Evolutionary conservation across 441 rosid genomes (phyloP), one percentile per base, ranked within the genome.

Genomic region (Pelargonium cotyledonis): DNA sequence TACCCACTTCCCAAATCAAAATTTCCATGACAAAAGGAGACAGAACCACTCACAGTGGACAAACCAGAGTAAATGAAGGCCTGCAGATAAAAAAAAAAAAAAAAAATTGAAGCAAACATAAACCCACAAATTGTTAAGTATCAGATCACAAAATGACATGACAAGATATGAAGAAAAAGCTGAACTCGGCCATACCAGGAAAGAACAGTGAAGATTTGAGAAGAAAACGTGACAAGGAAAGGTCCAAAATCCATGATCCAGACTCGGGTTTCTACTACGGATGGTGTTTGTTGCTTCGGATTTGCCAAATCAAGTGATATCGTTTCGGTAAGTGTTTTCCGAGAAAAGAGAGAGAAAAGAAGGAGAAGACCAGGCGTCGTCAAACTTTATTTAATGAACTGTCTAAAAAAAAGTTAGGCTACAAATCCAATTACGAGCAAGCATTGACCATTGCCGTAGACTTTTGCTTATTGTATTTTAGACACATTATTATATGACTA

Each of bases 151-250:
- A 47, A 10, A 47, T 14, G 5, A 47, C n/a, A 47, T 9, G 53
- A 47, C 2, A 47, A 47, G 12, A 47, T 10, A 10, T 9, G 4
- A 47, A 10, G 53, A 47, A 11, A 4, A 10, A 31, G 29, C 6
- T 8, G 16, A 57, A n/a, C n/a, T n/a, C n/a, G n/a, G n/a, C n/a
- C n/a, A 64, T 65, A 80, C 83, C 79, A 70, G 53, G 77, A 73
- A 19, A 80, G 46, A 31, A 78, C 43, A 47, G 44, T 21, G 63
- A 80, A 70, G 67, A 75, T 12, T 38, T 38, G 44, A 41, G 75
- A 14, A 31, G 68, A 49, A 49, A 58, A 18, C 40, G 15, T 16
- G n/a, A 47, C 11, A 9, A 71, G 29, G 23, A 75, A 49, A 19
- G n/a, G n/a, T 64, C 18, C 31, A 77, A 68, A 72, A 8, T 41